Conservation (phyloP, 75 land plant genomes). For the Isoetes taiwanensis region DNA sequence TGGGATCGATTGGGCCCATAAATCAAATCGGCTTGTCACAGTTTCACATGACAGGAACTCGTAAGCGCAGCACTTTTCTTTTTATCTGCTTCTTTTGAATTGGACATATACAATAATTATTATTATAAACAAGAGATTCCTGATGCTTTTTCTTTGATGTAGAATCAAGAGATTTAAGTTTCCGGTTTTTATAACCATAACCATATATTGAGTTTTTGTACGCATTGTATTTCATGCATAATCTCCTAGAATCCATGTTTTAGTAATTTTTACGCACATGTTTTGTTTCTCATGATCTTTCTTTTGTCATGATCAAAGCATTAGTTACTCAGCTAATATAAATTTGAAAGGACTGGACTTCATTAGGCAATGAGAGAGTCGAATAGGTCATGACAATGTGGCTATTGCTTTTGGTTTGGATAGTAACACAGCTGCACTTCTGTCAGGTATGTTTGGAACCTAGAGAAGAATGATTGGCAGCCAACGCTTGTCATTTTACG, state of each 20-base stretch:
- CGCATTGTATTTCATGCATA: background rate
- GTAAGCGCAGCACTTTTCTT: constrained; percentile 36
- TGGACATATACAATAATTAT: background rate
- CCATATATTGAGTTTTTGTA: background rate
- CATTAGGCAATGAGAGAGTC: background rate
- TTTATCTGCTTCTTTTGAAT: background rate
- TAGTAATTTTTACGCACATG: background rate
- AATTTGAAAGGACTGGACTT: background rate
- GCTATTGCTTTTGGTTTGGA: too few species aligned
- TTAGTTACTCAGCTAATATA: background rate
- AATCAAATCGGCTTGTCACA: constrained; percentile 78
- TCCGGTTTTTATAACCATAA: background rate
- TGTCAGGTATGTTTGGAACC: constrained; percentile 86
- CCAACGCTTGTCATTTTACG: constrained; percentile 92
- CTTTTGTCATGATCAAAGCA: background rate
- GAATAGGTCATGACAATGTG: background rate
- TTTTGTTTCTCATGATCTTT: background rate
- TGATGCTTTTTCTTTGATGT: background rate
- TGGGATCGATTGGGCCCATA: constrained; percentile 88
- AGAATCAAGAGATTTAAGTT: too few species aligned
- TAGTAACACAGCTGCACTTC: background rate
- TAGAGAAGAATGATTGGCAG: constrained; percentile 70
- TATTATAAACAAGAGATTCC: background rate
- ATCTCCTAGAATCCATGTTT: background rate
- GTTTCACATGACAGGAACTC: constrained; percentile 97